phyloP scores from a whole-genome alignment of 495 filamentous ascomycete species.

The Lasiosphaeris hirsuta region DNA sequence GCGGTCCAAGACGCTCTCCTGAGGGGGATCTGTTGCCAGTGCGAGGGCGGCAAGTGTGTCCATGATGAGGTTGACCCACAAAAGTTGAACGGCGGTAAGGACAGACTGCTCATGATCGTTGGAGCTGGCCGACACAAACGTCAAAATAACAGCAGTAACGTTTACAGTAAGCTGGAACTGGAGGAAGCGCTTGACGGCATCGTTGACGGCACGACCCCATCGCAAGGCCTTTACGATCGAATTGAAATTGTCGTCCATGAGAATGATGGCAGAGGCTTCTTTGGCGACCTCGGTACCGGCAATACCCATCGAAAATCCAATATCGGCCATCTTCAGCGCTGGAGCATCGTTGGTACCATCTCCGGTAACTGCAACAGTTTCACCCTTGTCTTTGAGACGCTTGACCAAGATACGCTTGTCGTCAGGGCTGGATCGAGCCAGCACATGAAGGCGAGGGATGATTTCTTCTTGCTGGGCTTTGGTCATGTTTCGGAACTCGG shows the following conservation, averaged over 20 bases:
- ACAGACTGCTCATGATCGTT: conserved; percentile 64
- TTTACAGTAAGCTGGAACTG: conserved; percentile 94
- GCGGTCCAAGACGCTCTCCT: conserved; percentile 71
- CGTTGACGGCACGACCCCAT: conserved; percentile 89
- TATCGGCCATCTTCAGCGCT: conserved; percentile 78
- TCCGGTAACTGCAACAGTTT: conserved; percentile 84
- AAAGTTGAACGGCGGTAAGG: conserved; percentile 78
- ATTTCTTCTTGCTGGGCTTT: conserved; percentile 66
- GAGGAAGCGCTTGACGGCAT: conserved; percentile 85
- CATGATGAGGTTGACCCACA: conserved; percentile 95
- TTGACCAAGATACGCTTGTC: conserved; percentile 81
- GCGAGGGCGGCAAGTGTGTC: conserved; percentile 86
- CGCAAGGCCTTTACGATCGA: conserved; percentile 87
- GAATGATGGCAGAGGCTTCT: conserved; percentile 86
- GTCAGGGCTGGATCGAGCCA: conserved; percentile 83
- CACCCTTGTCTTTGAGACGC: conserved; percentile 67
- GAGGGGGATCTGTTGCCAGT: conserved; percentile 80
- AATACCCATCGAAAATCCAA: conserved; percentile 92
- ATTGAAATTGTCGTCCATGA: conserved; percentile 86
- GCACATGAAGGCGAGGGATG: conserved; percentile 73
- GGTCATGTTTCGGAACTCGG: conserved; percentile 73
- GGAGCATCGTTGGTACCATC: conserved; percentile 91
- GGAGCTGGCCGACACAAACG: conserved; percentile 79
- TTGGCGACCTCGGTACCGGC: conserved; percentile 91
- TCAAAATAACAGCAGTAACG: conserved; percentile 78